phyloP scores from a whole-genome alignment of 225 moss, liverwort and hornwort genomes.

The Pleurozium schreberi region DNA sequence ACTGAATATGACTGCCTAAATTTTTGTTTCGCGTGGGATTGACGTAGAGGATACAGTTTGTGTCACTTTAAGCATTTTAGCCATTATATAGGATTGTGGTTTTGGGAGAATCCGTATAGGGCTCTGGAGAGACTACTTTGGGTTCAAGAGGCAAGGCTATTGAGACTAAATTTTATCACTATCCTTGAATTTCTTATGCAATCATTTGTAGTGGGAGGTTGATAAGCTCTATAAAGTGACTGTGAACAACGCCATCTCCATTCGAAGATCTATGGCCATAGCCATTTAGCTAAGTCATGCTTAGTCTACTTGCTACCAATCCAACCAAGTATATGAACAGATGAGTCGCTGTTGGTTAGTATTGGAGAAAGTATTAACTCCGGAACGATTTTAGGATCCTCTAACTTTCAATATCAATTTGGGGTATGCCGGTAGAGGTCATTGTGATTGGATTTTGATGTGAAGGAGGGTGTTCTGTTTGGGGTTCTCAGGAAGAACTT shows the following conservation, averaged over 20 bases:
- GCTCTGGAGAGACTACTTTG: not conserved
- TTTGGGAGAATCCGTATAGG: not conserved
- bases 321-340: not conserved
- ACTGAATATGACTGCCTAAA: not conserved
- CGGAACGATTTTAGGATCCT: not conserved
- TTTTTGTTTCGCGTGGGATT: not conserved
- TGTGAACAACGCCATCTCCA: not conserved
- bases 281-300: not conserved
- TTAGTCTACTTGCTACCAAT: not conserved
- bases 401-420: not conserved
- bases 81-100: not conserved
- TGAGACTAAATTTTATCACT: not conserved
- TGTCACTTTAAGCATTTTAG: not conserved
- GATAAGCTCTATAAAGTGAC: not conserved
- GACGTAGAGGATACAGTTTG: not conserved
- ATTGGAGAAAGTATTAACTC: not conserved
- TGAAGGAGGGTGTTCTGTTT: not conserved
- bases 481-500: not conserved
- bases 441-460: not conserved
- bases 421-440: not conserved
- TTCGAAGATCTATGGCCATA: not conserved
- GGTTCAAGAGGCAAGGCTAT: not conserved
- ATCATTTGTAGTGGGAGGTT: not conserved
- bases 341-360: not conserved
- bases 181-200: not conserved